These are phyloP conservation scores for Dalbergia cultrata DNA, from an alignment of 306 rosid genomes.

Conservation along the genomic window DNA sequence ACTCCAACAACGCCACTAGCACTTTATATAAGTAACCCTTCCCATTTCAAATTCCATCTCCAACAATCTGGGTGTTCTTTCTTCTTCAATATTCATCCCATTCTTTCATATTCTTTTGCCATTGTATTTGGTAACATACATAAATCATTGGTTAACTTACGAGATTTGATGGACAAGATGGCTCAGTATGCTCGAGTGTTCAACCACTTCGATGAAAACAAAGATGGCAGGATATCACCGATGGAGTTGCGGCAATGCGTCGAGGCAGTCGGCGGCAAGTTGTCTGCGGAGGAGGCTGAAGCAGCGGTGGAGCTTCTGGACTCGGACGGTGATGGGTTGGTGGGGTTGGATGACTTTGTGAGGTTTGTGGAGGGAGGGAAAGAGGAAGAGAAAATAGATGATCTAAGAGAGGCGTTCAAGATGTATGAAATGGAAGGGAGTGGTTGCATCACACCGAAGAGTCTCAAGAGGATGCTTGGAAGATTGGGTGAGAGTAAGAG, in stretches of 20 bases:
- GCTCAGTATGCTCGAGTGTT: constrained; percentile 65
- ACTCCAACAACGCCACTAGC: too few species aligned
- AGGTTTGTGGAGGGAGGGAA: constrained; percentile 73
- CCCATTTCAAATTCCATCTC: too few species aligned
- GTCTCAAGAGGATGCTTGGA: constrained; percentile 75
- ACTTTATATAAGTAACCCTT: too few species aligned
- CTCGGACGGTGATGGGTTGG: constrained; percentile 65
- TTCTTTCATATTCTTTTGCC: too few species aligned
- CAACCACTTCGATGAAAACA: constrained; percentile 68
- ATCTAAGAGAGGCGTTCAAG: constrained; percentile 74
- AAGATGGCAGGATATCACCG: constrained; percentile 73
- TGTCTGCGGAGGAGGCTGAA: constrained; percentile 58
- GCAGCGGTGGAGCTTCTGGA: constrained; percentile 58
- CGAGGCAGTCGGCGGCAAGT: constrained; percentile 60
- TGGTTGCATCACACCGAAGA: constrained; percentile 77
- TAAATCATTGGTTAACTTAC: too few species aligned
- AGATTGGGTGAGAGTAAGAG: constrained; percentile 75
- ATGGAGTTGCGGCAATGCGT: constrained; percentile 68
- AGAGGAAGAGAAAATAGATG: constrained; percentile 75
- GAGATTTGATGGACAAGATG: constrained; percentile 55
- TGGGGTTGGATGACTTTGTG: constrained; percentile 75
- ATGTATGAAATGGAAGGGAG: constrained; percentile 82
- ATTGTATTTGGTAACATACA: too few species aligned
- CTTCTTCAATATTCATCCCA: too few species aligned
- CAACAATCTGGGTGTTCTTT: too few species aligned